phyloP scores from a whole-genome alignment of 2,329 filamentous ascomycete genomes.

The Alternaria sp. region DNA sequence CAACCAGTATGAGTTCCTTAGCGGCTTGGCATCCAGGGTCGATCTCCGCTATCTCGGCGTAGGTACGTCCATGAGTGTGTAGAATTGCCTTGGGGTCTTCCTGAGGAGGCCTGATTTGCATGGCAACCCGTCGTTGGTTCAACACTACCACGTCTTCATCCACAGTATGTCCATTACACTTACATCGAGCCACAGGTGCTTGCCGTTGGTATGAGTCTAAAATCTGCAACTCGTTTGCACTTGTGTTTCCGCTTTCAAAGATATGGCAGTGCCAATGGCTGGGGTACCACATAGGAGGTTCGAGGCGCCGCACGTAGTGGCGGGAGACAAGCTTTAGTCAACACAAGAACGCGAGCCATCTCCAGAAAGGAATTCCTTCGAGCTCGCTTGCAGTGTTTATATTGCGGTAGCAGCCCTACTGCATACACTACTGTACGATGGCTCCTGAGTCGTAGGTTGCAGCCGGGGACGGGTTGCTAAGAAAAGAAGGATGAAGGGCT shows the following conservation, averaged over 20 bases:
- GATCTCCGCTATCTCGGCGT: not conserved
- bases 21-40: not conserved
- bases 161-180: not conserved
- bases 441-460: too few species aligned
- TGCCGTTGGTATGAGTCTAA: conserved; percentile 2
- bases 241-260: not conserved
- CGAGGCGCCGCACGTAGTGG: not conserved
- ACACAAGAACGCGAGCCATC: not conserved
- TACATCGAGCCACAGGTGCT: not conserved
- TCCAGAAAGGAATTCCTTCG: not conserved
- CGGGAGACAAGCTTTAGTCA: not conserved
- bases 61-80: not conserved
- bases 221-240: conserved; percentile 8
- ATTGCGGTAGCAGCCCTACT: not conserved
- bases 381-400: not conserved
- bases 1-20: not conserved
- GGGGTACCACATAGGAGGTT: not conserved
- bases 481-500: not conserved
- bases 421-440: not conserved
- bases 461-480: not conserved
- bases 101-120: not conserved
- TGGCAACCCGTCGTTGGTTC: too few species aligned
- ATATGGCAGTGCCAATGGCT: not conserved
- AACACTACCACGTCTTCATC: not conserved
- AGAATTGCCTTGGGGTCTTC: too few species aligned